Base-by-base conservation (phyloP, 805 yeast species). In the Barnettozyma siamensis region DNA sequence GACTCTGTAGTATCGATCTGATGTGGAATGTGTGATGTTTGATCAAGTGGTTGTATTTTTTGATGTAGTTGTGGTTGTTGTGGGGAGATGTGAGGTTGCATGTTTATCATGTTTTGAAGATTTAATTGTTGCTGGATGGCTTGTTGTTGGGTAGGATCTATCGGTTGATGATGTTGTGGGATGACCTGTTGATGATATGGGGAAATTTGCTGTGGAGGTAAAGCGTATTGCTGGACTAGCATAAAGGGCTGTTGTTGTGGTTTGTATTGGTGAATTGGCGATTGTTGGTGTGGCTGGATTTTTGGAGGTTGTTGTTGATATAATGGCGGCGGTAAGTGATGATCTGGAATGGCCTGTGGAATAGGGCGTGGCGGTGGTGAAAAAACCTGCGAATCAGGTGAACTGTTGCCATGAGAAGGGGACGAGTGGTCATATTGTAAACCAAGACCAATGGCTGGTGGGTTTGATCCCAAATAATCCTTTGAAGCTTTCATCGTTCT, bases 1-100 rank as follows among this genome's bases (percentile, higher is more conserved):
- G 60, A 60, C 27, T 63, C 71, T 10, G 59, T 57, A 10, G 59
- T 60, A 8, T 58, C 43, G 20, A 39, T 6, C 7, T 32, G 34
- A 6, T 33, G 38, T 9, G 31, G 39, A 13, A 28, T 28, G 9
- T 31, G 26, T n/a, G 28, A 16, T 5, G 19, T 15, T 15, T 28
- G 35, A 9, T 37, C 31, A 9, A 20, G 19, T 9, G 36, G 23
- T n/a, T 20, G 33, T 16, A 2, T 35, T 13, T 31, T 31, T 26
- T 26, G 24, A 21, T 6, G 29, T 26, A 5, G 29, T 26, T 26
- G 29, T 11, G 5, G n/a, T 13, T 26, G n/a, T 26, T 26, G 29
- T 9, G 29, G 29, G 7, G 5, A 13, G 13, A 26, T 7, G 11
- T 21, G 24, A 21, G 24, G 24, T 6, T 21, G 24, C 6, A 9